Evolutionary conservation across 305 asterid genomes (phyloP), one percentile per base, ranked within the genome.

Genomic region (Fraxinus platypoda): DNA sequence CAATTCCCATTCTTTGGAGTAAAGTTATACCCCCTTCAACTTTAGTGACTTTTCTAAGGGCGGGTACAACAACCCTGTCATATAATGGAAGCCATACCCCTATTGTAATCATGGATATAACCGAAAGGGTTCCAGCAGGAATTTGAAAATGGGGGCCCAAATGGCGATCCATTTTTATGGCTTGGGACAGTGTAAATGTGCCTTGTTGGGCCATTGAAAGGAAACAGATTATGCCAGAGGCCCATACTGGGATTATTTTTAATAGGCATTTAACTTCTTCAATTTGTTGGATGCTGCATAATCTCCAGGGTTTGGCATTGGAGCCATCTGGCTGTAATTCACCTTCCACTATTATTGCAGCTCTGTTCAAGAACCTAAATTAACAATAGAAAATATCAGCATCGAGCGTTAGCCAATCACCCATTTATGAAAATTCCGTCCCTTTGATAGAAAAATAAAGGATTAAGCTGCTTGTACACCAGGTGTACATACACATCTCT

Each of bases 1-100:
- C 99, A 23, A 91, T 83, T 70, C 98, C 98, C 82, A 94, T 93
- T 75, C 99, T 82, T 15, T 95, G 98, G 49, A 94, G 90, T 4
- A 88, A 81, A 0, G 93, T 95, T 43, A 95, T 92, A 7, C 98
- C 99, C 0, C 96, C 92, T 72, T 94, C 97, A 23, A 90, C 8
- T 71, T 81, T 82, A 0, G 97, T 94, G 70, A 83, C 31, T 78
- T 82, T 90, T 15, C 93, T 76, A 0, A 93, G 25, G 3, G 52
- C 34, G 0, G 99, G 98, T 0, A 95, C 93, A 75, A 95, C 0
- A 17, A 94, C 0, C 12, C 95, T 76, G 81, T 95, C 99, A 78
- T 94, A 94, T 9, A 95, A 0, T 0, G 98, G 98, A 59, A 95
- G 83, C 91, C 95, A 92, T 3, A 91, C 31, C 0, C 91, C 97